Evolutionary conservation across 2,329 filamentous ascomycete genomes (phyloP).

Genomic region (Lachnellula arida): DNA sequence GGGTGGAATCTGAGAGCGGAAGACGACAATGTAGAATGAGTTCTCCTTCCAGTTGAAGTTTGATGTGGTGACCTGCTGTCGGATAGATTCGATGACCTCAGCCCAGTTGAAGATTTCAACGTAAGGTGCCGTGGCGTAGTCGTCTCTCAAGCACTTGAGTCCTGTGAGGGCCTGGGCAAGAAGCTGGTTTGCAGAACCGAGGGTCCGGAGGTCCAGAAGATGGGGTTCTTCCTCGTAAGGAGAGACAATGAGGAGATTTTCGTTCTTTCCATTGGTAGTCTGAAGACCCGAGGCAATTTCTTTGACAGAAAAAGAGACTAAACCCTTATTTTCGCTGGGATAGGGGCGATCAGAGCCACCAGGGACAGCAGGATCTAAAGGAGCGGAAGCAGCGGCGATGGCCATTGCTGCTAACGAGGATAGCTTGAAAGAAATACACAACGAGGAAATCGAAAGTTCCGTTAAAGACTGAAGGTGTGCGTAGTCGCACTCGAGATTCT

Average conservation of each 20-base stretch:
- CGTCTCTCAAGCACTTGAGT: constrained; percentile 56
- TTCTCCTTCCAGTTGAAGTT: constrained; percentile 53
- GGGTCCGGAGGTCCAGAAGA: constrained; percentile 64
- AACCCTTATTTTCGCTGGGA: not conserved
- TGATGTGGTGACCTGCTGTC: constrained; percentile 43
- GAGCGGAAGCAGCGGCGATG: constrained; percentile 7
- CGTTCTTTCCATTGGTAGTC: constrained; percentile 1
- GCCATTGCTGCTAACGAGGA: constrained; percentile 6
- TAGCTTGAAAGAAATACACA: not conserved
- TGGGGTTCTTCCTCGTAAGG: constrained; percentile 70
- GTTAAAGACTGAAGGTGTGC: not conserved
- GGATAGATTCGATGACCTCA: constrained; percentile 55
- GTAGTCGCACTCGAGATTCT: not conserved
- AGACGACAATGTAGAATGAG: constrained; percentile 79
- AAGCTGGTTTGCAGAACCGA: constrained; percentile 62
- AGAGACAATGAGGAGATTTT: constrained; percentile 57
- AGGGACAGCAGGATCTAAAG: not conserved
- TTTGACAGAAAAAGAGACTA: not conserved
- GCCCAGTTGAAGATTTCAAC: constrained; percentile 72
- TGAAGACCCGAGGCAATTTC: not conserved
- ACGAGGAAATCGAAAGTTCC: not conserved
- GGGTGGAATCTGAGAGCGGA: constrained; percentile 67
- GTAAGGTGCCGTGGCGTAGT: constrained; percentile 77
- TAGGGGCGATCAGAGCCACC: not conserved
- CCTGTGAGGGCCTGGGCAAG: constrained; percentile 66